Conservation (phyloP, 1,284 basidiomycete genomes). For the Microbotryomycetes sp. region DNA sequence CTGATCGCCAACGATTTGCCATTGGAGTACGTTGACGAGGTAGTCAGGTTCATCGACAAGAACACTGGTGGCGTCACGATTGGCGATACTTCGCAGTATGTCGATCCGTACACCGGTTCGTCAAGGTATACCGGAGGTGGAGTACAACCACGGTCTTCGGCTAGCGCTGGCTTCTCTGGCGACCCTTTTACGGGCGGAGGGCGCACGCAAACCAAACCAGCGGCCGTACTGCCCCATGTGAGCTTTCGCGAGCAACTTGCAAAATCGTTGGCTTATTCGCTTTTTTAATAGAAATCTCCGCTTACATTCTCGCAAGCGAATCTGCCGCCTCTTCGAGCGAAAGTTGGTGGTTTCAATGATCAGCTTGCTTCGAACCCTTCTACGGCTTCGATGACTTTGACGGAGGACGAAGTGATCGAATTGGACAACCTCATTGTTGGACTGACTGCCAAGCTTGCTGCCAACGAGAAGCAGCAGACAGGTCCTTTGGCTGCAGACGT, state of each 20-base stretch:
- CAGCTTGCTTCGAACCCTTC: constrained; percentile 52
- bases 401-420: constrained; percentile 55
- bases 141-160: neutral
- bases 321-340: constrained; percentile 73
- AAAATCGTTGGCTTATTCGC: accelerated
- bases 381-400: constrained; percentile 59
- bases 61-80: constrained; percentile 73
- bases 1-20: constrained; percentile 78
- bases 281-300: constrained; percentile 38
- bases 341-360: constrained; percentile 73
- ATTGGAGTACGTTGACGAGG: constrained; percentile 74
- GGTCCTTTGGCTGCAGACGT: constrained; percentile 4
- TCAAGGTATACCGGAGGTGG: constrained; percentile 50
- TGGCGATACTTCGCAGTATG: constrained; percentile 51
- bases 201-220: constrained; percentile 4
- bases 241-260: too few relatives aligned
- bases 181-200: constrained; percentile 35
- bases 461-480: neutral
- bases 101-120: constrained; percentile 85
- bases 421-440: constrained; percentile 59
- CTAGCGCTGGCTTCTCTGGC: constrained; percentile 18
- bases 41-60: constrained; percentile 88
- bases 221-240: constrained; percentile 23
- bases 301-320: constrained; percentile 82
- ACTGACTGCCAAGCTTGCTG: constrained; percentile 1